Evolutionary conservation across 2,329 filamentous ascomycete genomes (phyloP), one percentile per base, ranked within the genome.

Genomic region (Pseudogymnoascus sp.): DNA sequence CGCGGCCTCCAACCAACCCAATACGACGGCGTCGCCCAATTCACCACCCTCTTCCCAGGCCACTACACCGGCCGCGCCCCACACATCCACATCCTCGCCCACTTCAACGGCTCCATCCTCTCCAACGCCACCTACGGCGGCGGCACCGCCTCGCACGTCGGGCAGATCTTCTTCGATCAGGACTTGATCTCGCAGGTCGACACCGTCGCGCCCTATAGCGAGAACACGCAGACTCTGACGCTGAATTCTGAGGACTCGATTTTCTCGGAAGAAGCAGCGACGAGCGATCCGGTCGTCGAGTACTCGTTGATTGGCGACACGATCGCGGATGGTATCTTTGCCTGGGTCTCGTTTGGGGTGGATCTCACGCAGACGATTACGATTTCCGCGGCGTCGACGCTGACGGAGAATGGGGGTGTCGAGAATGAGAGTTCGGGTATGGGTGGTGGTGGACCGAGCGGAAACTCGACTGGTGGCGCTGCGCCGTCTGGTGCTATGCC

Each of bases 151-250:
- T 79, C 81, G 12, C 84, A 88, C 74, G 78, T 87, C 43, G 85
- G 85, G 26, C 85, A 89, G 72, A 71, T 85, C 62, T 88, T 85
- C 78, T 85, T 86, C 70, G 83, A 87, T 72, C 81, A 87, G 71
- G 76, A 78, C 66, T 79, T 88, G 12, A 79, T 85, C 68, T 66
- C 69, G 35, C 66, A 75, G 35, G 83, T 87, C 61, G 80, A 84
- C 65, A 71, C 72, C 12, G 75, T 73, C 0, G 64, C 71, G 1
- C 81, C 82, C 1, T 83, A 83, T 72, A 71, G 65, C 12, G 71
- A 71, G 65, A 83, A 83, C 72, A 77, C 72, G 0, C 77, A 81
- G 66, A 61, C 66, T 0, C 61, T 81, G 19, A 84, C 79, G 6
- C 72, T 69, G 38, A 84, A 85, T 67, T 72, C 73, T 7, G 73